Percentiles rank a stretch among this genome's conserved stretches.
These are phyloP conservation scores for Fusarium nematophilum DNA, from an alignment of 2,329 filamentous ascomycete genomes.

Conservation along the genomic window DNA sequence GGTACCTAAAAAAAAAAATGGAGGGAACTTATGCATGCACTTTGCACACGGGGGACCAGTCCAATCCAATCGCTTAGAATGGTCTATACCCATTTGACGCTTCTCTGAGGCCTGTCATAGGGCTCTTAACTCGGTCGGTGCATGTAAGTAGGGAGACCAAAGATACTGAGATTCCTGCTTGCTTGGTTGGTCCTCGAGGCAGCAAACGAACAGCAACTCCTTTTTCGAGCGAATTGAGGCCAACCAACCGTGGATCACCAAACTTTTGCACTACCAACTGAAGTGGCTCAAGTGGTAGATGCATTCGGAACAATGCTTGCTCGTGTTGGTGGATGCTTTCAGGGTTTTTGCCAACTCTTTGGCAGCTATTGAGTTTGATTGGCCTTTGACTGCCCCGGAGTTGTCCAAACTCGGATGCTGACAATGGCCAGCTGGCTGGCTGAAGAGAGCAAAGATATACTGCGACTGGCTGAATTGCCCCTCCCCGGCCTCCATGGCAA, in stretches of 20 bases:
- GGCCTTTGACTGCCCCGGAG: not conserved
- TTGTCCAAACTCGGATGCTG: constrained; percentile 18
- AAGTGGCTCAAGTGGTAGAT: not conserved
- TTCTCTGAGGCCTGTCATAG: constrained; percentile 19
- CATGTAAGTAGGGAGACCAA: no score
- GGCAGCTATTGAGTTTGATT: constrained; percentile 19
- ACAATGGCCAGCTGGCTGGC: not conserved
- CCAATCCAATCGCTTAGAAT: constrained; percentile 5
- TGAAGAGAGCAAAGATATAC: not conserved
- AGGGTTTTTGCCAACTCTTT: constrained; percentile 1
- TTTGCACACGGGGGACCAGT: constrained; percentile 33
- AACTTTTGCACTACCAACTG: not conserved
- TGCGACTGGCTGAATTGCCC: not conserved
- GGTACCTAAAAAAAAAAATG: constrained; percentile 17
- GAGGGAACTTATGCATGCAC: constrained; percentile 44
- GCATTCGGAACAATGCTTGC: not conserved
- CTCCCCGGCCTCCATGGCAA: not conserved
- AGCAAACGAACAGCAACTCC: constrained; percentile 12
- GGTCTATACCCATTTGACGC: constrained; percentile 18
- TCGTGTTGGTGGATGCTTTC: constrained; percentile 14
- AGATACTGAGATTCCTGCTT: not conserved
- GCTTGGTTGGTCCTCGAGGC: constrained; percentile 3
- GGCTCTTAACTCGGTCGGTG: not conserved
- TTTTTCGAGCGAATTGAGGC: constrained; percentile 4
- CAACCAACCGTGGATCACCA: not conserved